phyloP scores from a whole-genome alignment of 1,284 basidiomycete species.

The Heliocybe sulcata region DNA sequence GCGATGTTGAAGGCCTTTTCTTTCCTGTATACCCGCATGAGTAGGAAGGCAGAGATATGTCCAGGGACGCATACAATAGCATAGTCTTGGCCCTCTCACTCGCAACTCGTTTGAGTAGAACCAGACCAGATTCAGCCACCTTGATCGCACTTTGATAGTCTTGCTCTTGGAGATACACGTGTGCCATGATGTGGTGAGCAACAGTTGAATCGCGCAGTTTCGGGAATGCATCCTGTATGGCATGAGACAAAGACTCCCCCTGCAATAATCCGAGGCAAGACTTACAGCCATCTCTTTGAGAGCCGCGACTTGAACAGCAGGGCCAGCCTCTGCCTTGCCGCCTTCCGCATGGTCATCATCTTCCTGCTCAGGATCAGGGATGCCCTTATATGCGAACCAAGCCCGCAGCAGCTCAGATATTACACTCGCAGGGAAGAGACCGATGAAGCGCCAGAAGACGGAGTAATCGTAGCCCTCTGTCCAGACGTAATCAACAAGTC shows the following conservation, averaged over 20 bases:
- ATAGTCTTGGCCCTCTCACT: constrained; percentile 20
- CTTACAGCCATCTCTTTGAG: constrained; percentile 41
- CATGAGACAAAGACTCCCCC: neutral
- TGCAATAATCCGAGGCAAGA: constrained; percentile 2
- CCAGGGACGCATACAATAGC: neutral
- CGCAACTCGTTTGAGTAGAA: constrained; percentile 26
- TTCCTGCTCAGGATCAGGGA: constrained; percentile 36
- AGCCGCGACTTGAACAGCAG: constrained; percentile 25
- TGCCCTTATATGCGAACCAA: constrained; percentile 62
- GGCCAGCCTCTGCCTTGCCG: constrained; percentile 18
- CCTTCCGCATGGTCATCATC: constrained; percentile 24
- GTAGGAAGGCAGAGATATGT: neutral
- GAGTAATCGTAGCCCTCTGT: constrained; percentile 60
- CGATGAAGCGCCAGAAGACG: constrained; percentile 58
- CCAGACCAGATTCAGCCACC: constrained; percentile 57
- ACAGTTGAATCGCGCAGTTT: constrained; percentile 57
- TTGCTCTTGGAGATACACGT: constrained; percentile 67
- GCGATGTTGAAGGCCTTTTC: constrained; percentile 56
- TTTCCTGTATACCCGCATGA: constrained; percentile 29
- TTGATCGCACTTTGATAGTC: constrained; percentile 77
- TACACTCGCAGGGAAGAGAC: constrained; percentile 58
- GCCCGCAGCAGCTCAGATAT: constrained; percentile 57
- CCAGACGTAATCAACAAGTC: neutral
- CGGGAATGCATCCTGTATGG: constrained; percentile 51
- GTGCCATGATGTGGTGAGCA: constrained; percentile 63